Base-by-base conservation (phyloP, 1,284 basidiomycete genomes). In the Thecaphora frezii region DNA sequence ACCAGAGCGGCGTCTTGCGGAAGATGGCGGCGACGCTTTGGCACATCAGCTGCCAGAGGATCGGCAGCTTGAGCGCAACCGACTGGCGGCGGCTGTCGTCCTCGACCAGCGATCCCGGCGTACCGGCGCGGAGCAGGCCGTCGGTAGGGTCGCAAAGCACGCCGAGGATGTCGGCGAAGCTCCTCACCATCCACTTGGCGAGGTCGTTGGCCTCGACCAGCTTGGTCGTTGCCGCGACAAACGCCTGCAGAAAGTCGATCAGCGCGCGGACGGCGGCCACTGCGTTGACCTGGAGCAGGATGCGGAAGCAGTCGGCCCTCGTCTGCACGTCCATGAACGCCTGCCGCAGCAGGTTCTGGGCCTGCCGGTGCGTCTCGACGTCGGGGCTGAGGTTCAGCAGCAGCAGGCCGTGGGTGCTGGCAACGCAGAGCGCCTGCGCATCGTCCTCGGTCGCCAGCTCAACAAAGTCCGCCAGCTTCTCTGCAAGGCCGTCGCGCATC, bases 101-200 rank as follows among this genome's bases (percentile, higher is more conserved):
- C 24, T 65, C 66, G 41, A 67, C 41, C 9, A 70, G 41, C 19
- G 69, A 74, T 50, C 64, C 66, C 3, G 67, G 62, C 2, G 74
- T 71, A 19, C 73, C 73, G 1, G 66, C 51, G 1, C 74, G 59
- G n/a, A 77, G 51, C 21, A 78, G 48, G 13, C 76, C 76, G 21
- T 76, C 61, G 40, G 66, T 69, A 42, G 64, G 59, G 39, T 67
- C 71, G 44, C 73, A 76, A 21, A 78, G 62, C 18, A 73, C 72
- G 37, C 72, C 69, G 56, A 77, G 54, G 19, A 77, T 58, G 48
- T 78, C 74, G 33, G 73, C 71, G 25, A 76, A 69, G 25, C 71
- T 61, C 40, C 64, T 53, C 14, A 78, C 64, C 46, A 71, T 66
- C 61, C 66, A 72, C 22, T 69, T 67, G 2, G 76, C 75, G 10